Conservation (phyloP, 2,329 filamentous ascomycete genomes). For the Colletotrichum eleusines region DNA sequence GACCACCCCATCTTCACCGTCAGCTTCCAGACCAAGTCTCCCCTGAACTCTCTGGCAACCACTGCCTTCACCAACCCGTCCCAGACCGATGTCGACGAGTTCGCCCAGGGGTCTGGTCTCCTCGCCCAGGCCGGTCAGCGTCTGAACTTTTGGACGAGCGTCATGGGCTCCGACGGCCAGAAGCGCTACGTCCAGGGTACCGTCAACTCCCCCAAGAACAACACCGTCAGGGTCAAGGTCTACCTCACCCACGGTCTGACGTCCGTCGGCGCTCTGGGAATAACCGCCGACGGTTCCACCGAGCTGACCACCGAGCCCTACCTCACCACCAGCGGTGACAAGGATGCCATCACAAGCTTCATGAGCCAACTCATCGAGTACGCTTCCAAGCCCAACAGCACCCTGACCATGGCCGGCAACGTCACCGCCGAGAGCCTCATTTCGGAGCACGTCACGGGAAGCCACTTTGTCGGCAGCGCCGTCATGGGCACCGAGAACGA, state of each 20-base stretch:
- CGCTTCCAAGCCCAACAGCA: slow-evolving; percentile 44
- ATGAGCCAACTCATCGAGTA: slow-evolving; percentile 47
- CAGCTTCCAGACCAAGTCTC: slow-evolving; percentile 47
- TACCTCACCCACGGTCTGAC: slow-evolving; percentile 65
- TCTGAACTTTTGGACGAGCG: slow-evolving; percentile 60
- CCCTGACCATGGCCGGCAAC: slow-evolving; percentile 44
- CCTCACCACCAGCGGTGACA: slow-evolving; percentile 48
- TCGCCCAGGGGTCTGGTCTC: slow-evolving; percentile 53
- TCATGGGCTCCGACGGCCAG: slow-evolving; percentile 55
- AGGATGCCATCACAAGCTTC: slow-evolving; percentile 47
- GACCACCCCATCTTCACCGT: slow-evolving; percentile 51
- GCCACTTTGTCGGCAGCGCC: slow-evolving; percentile 56
- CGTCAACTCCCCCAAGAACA: slow-evolving; percentile 56
- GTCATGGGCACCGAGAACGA: slow-evolving; percentile 61
- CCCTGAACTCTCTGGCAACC: slow-evolving; percentile 36
- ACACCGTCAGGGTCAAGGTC: slow-evolving; percentile 59
- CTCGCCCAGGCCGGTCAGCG: slow-evolving; percentile 60
- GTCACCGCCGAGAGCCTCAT: slow-evolving; percentile 46
- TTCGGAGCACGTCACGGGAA: slow-evolving; percentile 45
- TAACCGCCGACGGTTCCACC: slow-evolving; percentile 56
- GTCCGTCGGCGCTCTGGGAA: slow-evolving; percentile 60
- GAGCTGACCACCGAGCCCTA: slow-evolving; percentile 55
- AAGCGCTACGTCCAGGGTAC: slow-evolving; percentile 59
- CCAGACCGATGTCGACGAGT: slow-evolving; percentile 49
- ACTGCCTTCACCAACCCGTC: slow-evolving; percentile 43